phyloP scores from a whole-genome alignment of 2,329 filamentous ascomycete genomes.

The Aureobasidium sp. region DNA sequence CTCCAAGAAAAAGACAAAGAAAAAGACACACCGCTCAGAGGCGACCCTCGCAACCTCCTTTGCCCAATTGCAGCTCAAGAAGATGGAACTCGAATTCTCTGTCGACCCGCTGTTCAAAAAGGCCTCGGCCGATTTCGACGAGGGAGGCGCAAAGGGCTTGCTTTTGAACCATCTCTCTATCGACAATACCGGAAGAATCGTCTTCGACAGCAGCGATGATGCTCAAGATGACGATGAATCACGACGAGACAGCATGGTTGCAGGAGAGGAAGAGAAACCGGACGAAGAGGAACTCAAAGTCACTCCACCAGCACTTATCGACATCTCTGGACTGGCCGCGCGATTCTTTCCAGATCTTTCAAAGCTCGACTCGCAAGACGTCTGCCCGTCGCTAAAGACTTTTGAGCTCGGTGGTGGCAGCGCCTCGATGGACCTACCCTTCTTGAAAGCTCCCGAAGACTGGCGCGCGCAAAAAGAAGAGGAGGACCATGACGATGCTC shows the following conservation, averaged over 20 bases:
- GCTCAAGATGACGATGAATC: conserved; percentile 41
- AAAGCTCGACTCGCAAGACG: conserved; percentile 73
- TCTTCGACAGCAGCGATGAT: conserved; percentile 98
- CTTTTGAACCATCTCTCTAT: conserved; percentile 96
- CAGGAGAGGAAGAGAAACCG: conserved; percentile 40
- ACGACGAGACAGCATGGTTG: conserved; percentile 32
- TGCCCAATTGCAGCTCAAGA: conserved; percentile 83
- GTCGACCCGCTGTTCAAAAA: conserved; percentile 99
- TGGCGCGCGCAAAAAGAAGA: conserved; percentile 59
- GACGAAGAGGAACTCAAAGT: conserved; percentile 29
- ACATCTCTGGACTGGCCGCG: conserved; percentile 64
- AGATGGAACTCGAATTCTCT: conserved; percentile 92
- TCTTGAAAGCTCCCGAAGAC: conserved; percentile 77
- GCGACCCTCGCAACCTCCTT: conserved; percentile 89
- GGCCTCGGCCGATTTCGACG: conserved; percentile 94
- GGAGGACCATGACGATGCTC: conserved; percentile 52
- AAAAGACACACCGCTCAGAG: conserved; percentile 76
- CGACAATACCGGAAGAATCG: conserved; percentile 82
- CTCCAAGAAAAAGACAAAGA: conserved; percentile 57
- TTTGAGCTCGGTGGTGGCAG: conserved; percentile 86
- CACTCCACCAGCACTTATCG: conserved; percentile 63
- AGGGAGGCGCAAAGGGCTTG: conserved; percentile 91
- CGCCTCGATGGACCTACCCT: conserved; percentile 80
- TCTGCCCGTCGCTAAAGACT: conserved; percentile 89
- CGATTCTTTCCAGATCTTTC: conserved; percentile 82